Conservation (phyloP, 2,329 filamentous ascomycete species). For the Cladorrhinum sp. region DNA sequence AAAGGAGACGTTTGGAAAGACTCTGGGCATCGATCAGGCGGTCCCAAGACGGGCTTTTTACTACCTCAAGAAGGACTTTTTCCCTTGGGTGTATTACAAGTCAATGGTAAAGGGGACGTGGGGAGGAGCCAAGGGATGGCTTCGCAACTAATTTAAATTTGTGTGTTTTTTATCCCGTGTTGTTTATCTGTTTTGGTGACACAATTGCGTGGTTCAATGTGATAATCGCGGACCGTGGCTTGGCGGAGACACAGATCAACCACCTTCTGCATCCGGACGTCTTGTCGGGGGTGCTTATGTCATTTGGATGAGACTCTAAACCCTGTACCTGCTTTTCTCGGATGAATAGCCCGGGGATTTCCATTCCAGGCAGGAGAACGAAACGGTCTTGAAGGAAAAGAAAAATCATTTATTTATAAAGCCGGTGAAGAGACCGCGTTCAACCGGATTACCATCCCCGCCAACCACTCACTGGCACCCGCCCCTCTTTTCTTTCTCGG, state of each 20-base stretch:
- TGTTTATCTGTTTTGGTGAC: background rate
- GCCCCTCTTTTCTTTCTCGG: too few species aligned
- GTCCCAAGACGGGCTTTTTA: slow-evolving; percentile 39
- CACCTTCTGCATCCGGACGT: slow-evolving; percentile 16
- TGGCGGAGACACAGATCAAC: slow-evolving; percentile 11
- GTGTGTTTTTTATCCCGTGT: background rate
- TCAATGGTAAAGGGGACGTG: slow-evolving; percentile 33
- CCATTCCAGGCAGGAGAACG: slow-evolving; percentile 19
- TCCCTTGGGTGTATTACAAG: slow-evolving; percentile 34
- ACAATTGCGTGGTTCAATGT: background rate
- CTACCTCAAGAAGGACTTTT: slow-evolving; percentile 45
- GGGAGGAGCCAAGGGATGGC: slow-evolving; percentile 31
- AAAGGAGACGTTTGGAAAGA: slow-evolving; percentile 41
- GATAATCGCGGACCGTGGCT: slow-evolving; percentile 1
- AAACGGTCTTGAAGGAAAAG: background rate
- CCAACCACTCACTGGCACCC: background rate
- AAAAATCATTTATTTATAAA: background rate
- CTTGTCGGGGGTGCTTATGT: too few species aligned
- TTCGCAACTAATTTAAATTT: background rate
- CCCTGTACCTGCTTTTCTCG: slow-evolving; percentile 17
- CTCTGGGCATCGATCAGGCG: slow-evolving; percentile 35
- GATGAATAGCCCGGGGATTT: slow-evolving; percentile 14
- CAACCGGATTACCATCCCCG: slow-evolving; percentile 1
- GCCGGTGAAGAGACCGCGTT: background rate
- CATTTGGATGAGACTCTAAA: background rate